Evolutionary conservation across 441 rosid genomes (phyloP).

Genomic region (Euphorbia celastroides): DNA sequence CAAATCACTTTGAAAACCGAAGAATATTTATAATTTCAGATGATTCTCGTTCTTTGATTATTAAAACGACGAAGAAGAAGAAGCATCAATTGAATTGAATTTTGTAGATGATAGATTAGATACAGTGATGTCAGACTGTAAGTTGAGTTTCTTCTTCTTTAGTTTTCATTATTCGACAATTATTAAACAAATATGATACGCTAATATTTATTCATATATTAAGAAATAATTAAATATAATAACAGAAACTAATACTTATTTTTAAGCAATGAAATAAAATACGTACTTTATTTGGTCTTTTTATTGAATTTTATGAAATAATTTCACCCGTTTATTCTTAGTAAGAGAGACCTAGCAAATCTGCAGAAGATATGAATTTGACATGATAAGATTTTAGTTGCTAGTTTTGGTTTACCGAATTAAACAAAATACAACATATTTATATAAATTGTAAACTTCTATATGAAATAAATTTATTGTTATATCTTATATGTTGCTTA

Average conservation of each 20-base stretch:
- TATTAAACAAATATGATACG: background rate
- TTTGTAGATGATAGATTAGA: background rate
- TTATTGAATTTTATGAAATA: background rate
- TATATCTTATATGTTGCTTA: too few species aligned
- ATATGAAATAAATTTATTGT: too few species aligned
- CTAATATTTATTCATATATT: too few species aligned
- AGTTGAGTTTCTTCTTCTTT: background rate
- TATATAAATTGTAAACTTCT: too few species aligned
- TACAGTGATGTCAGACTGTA: background rate
- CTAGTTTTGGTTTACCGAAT: background rate
- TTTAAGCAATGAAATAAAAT: too few species aligned
- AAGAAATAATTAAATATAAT: too few species aligned
- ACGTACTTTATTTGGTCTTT: background rate
- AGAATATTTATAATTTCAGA: background rate
- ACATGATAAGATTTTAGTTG: background rate
- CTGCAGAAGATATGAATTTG: background rate
- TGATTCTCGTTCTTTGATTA: background rate
- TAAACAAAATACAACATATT: background rate
- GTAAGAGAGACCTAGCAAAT: background rate
- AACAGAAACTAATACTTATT: background rate
- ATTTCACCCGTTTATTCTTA: too few species aligned
- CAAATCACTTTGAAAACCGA: slow-evolving; percentile 22
- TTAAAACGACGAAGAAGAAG: background rate
- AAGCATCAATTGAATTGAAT: background rate
- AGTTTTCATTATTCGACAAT: background rate